Evolutionary conservation across 108 stramenopile genomes (phyloP).

Genomic region (Nannochloropsis gaditana): DNA sequence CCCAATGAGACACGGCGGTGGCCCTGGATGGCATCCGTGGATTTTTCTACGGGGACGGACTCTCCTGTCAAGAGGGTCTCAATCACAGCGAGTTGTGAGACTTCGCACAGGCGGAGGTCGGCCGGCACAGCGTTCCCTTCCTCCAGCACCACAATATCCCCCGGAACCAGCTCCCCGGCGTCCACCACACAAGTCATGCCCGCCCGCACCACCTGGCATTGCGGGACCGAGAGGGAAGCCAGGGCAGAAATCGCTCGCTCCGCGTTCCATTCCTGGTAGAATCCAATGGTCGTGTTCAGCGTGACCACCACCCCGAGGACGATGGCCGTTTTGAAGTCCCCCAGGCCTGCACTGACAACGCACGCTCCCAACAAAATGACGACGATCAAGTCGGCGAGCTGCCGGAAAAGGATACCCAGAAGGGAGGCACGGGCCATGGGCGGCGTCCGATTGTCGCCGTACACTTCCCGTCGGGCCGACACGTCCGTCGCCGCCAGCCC

Average conservation of each 20-base stretch:
- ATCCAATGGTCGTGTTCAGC: constrained; percentile 24
- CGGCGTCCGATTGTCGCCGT: background rate
- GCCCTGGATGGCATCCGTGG: constrained; percentile 40
- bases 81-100: constrained; percentile 36
- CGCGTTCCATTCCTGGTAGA: constrained; percentile 34
- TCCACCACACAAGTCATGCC: background rate
- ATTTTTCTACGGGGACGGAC: constrained; percentile 51
- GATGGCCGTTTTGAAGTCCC: background rate
- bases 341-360: background rate
- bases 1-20: constrained; percentile 24
- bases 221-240: constrained; percentile 23
- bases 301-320: background rate
- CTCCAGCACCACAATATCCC: constrained; percentile 76
- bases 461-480: background rate
- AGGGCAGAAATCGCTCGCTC: constrained; percentile 31
- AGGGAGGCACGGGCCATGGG: background rate
- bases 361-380: background rate
- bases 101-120: constrained; percentile 55
- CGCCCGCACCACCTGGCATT: constrained; percentile 21
- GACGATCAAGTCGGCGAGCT: constrained; percentile 1
- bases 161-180: constrained; percentile 73
- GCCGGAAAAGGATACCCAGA: background rate
- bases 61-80: constrained; percentile 60
- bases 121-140: constrained; percentile 93
- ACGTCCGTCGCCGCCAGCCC: background rate